phyloP scores from a whole-genome alignment of 2,329 filamentous ascomycete genomes.

The Stachybotrys chartarum region DNA sequence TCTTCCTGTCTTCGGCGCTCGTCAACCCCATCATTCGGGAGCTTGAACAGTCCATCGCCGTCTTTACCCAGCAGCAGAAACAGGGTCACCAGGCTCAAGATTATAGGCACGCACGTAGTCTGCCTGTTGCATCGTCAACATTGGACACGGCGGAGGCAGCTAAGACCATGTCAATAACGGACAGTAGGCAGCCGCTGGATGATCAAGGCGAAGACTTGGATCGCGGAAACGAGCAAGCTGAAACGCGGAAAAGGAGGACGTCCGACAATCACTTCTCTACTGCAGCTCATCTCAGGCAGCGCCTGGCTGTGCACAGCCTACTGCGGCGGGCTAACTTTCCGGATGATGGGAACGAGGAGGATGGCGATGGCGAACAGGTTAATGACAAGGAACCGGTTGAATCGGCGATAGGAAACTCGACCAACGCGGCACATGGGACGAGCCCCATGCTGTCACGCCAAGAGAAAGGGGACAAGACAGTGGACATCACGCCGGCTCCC shows the following conservation, averaged over 20 bases:
- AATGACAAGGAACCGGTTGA: not conserved
- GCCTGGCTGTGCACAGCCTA: constrained; percentile 21
- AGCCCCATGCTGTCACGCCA: not conserved
- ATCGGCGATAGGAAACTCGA: too few species aligned
- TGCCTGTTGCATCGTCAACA: not conserved
- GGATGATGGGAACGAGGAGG: constrained; percentile 15
- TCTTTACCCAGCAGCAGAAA: constrained; percentile 1
- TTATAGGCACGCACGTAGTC: too few species aligned
- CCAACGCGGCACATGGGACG: too few species aligned
- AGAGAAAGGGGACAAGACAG: not conserved
- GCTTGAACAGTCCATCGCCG: constrained; percentile 11
- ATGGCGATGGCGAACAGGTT: constrained; percentile 10
- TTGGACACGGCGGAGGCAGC: too few species aligned
- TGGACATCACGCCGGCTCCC: too few species aligned
- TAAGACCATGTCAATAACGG: not conserved
- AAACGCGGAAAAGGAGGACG: too few species aligned
- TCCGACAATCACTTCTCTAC: too few species aligned
- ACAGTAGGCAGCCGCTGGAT: constrained; percentile 5
- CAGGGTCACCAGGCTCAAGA: constrained; percentile 5
- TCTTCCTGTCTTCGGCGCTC: constrained; percentile 15
- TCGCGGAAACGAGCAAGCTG: too few species aligned
- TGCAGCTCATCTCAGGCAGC: too few species aligned
- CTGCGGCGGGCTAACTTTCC: constrained; percentile 16
- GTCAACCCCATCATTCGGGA: constrained; percentile 19
- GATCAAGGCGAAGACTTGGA: constrained; percentile 10